phyloP scores from a whole-genome alignment of 2,329 filamentous ascomycete species.

The Pochonia chlamydosporia region DNA sequence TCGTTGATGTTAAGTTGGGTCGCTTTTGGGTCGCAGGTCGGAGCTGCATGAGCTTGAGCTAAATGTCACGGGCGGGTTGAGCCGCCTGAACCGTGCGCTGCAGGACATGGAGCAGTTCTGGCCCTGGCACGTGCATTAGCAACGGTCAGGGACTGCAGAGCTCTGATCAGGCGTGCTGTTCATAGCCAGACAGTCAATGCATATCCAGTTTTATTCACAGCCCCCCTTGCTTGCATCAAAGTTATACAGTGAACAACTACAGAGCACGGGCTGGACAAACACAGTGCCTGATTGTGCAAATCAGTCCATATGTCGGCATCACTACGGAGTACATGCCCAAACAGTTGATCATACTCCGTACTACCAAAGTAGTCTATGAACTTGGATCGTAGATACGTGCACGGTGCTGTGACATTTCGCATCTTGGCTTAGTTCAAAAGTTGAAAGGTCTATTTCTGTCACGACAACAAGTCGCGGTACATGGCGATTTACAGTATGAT shows the following conservation, averaged over 20 bases:
- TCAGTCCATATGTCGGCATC: too few species aligned
- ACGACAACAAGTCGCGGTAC: background rate
- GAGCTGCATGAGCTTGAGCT: constrained; percentile 6
- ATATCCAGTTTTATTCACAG: too few species aligned
- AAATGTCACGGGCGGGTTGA: constrained; percentile 12
- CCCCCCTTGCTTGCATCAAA: too few species aligned
- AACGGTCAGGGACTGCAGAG: too few species aligned
- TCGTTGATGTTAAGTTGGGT: constrained; percentile 15
- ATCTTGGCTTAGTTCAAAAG: background rate
- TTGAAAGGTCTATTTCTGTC: background rate
- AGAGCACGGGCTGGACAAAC: background rate
- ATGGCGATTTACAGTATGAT: constrained; percentile 4
- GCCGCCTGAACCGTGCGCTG: constrained; percentile 22
- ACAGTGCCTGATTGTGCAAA: too few species aligned
- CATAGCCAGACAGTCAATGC: too few species aligned
- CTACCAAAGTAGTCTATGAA: too few species aligned
- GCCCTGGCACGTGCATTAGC: background rate
- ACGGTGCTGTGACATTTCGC: too few species aligned
- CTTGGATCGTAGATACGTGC: too few species aligned
- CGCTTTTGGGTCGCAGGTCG: constrained; percentile 11
- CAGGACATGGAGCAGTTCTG: background rate
- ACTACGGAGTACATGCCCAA: too few species aligned
- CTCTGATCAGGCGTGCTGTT: too few species aligned
- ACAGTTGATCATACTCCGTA: too few species aligned
- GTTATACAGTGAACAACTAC: background rate